A percentile compares a stretch with the other conserved stretches of the same genome.
Evolutionary conservation across 345 rosid species (phyloP).

Genomic region (Rhizophora apiculata): DNA sequence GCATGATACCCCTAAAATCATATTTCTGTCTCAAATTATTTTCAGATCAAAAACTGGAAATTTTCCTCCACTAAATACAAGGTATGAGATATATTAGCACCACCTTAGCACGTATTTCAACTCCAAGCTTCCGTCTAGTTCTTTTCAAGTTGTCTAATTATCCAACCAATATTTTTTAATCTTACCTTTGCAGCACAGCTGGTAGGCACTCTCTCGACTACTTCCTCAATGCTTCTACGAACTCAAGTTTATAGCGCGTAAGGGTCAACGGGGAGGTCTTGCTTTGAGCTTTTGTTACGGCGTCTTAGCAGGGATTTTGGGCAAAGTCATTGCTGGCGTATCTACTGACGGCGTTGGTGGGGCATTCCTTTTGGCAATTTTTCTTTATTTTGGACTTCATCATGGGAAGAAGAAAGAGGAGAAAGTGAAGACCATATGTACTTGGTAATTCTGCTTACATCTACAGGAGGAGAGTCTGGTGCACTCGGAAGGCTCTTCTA

Average conservation of each 20-base stretch:
- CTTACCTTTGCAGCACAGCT: constrained; percentile 37
- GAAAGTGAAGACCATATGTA: constrained; percentile 20
- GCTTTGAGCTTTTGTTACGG: constrained; percentile 33
- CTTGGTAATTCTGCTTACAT: constrained; percentile 17
- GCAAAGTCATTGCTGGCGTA: constrained; percentile 68
- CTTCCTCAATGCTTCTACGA: constrained; percentile 16
- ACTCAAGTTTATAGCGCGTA: constrained; percentile 20
- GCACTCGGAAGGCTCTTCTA: no score
- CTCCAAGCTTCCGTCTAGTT: not conserved
- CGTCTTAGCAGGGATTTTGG: constrained; percentile 53
- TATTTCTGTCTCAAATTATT: not conserved
- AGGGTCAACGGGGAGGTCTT: constrained; percentile 20
- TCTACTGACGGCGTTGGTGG: constrained; percentile 43
- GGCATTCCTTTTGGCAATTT: constrained; percentile 37
- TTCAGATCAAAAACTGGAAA: constrained; percentile 54
- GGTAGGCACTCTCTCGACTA: constrained; percentile 22
- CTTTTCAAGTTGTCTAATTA: not conserved
- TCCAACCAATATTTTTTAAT: not conserved
- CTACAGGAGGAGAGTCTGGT: no score
- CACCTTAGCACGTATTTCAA: not conserved
- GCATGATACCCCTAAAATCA: constrained; percentile 2
- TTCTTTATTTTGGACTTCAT: constrained; percentile 40
- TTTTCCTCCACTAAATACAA: constrained; percentile 48
- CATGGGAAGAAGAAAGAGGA: constrained; percentile 46
- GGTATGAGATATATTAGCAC: constrained; percentile 30